Evolutionary conservation across 768 basidiomycete species (phyloP), one percentile per base, ranked within the genome.

Genomic region (Mycena chlorophos): DNA sequence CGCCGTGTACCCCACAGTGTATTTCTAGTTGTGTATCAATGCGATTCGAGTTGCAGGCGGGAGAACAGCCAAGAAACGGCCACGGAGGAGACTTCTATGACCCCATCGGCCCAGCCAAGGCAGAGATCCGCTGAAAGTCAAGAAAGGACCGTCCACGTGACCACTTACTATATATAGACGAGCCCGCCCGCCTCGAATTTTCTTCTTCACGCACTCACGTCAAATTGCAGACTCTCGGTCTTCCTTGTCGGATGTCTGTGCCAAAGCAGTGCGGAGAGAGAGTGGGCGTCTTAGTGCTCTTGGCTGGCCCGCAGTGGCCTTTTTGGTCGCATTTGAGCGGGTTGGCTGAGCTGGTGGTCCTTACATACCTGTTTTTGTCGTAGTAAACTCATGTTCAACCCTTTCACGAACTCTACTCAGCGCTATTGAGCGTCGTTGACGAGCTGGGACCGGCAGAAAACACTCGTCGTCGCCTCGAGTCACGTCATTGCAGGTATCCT

Each of bases 231-330:
- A 54, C 69, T 65, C 31, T 49, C 59, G 40, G 50, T 34, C 54
- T 50, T 42, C 50, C 55, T n/a, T 54, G 68, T 63, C 71, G 69
- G 67, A 71, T 69, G 73, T 66, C 66, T 72, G 75, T 72, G 75
- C 75, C 75, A 74, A 69, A 75, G 73, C 56, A 74, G 73, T 68
- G 73, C 73, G 66, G 54, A 74, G 63, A 75, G 46, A 37, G 56
- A 65, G 29, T 51, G 73, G 66, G 71, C 66, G 64, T 74, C 72
- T 73, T 66, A 74, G 69, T 65, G 71, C 69, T 74, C 65, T 31
- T 49, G 62, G 45, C 64, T 61, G 60, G 60, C 59, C 52, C 65
- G 56, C 61, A 71, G 40, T 69, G 69, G 38, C 64, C 60, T 54
- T 52, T 48, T 25, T 47, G 56, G n/a, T 53, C 51, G 16, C 58